Conservation (phyloP, 129 eudicot species). For the Flaveria linearis region DNA sequence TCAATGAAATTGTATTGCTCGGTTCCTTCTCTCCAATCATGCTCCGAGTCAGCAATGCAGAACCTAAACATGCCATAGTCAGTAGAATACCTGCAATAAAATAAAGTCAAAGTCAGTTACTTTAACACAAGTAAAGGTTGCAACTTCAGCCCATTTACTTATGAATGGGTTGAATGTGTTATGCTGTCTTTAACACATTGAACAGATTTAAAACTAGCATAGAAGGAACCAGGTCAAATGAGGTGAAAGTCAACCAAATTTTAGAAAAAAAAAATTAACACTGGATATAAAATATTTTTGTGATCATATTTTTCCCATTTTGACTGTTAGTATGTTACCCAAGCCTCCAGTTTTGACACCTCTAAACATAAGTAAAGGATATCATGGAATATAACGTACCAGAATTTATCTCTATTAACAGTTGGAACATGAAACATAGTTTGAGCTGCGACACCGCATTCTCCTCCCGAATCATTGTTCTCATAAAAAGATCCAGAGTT, state of each 20-base stretch:
- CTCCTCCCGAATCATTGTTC: conserved; percentile 75
- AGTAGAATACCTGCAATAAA: conserved; percentile 57
- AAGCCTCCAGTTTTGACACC: not conserved
- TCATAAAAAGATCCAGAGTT: conserved; percentile 65
- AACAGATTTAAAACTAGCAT: not conserved
- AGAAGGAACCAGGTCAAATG: not conserved
- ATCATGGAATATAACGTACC: conserved; percentile 39
- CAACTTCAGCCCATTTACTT: not conserved
- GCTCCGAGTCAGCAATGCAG: conserved; percentile 78
- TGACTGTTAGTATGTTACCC: not conserved
- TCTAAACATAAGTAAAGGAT: not conserved
- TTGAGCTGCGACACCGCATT: conserved; percentile 73
- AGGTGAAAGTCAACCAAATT: not conserved
- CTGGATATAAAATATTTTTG: not conserved
- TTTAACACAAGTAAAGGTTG: not conserved
- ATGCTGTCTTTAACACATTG: not conserved
- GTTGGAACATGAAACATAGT: conserved; percentile 69
- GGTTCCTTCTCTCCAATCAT: conserved; percentile 75
- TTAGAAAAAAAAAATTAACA: no score
- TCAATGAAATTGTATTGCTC: conserved; percentile 75
- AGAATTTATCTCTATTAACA: conserved; percentile 63
- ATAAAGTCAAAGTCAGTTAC: conserved; percentile 13
- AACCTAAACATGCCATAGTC: conserved; percentile 86
- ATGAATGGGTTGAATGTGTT: not conserved
- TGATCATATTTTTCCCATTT: not conserved